Conservation (phyloP, 1,284 basidiomycete genomes). For the Agaricales sp. region DNA sequence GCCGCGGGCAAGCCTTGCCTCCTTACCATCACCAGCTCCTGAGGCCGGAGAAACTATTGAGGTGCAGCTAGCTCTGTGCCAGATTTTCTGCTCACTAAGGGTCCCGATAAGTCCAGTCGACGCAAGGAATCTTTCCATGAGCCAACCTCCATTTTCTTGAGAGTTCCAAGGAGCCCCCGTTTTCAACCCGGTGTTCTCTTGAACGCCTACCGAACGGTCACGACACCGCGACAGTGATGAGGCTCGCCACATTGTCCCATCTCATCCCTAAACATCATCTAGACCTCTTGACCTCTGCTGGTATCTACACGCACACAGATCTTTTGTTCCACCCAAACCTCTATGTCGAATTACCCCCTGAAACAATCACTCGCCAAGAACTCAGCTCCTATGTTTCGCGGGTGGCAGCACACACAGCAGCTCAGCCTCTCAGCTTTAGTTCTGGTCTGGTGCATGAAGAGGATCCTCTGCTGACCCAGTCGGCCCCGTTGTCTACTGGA, state of each 20-base stretch:
- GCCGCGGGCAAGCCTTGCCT: constrained; percentile 8
- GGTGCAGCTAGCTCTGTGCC: no score
- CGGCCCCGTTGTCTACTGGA: neutral
- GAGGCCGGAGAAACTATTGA: no score
- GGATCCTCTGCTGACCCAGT: neutral
- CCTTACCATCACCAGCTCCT: no score
- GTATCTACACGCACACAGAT: neutral
- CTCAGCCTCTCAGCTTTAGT: neutral
- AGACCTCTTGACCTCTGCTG: neutral
- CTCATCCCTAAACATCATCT: neutral
- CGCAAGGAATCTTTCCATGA: no score
- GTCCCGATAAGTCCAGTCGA: no score
- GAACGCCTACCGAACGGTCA: no score
- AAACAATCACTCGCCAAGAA: neutral
- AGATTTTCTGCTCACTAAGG: no score
- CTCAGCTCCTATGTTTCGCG: neutral
- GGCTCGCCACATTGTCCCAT: neutral
- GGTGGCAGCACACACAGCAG: neutral
- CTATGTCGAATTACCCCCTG: neutral
- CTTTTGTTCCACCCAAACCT: neutral
- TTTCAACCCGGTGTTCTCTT: no score
- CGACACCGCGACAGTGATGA: neutral
- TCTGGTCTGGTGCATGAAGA: neutral
- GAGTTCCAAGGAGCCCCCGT: no score
- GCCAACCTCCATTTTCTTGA: no score